Percentiles rank a stretch among this genome's conserved stretches.
Conservation (phyloP, 495 filamentous ascomycete genomes). For the Tuber umbilicatum region DNA sequence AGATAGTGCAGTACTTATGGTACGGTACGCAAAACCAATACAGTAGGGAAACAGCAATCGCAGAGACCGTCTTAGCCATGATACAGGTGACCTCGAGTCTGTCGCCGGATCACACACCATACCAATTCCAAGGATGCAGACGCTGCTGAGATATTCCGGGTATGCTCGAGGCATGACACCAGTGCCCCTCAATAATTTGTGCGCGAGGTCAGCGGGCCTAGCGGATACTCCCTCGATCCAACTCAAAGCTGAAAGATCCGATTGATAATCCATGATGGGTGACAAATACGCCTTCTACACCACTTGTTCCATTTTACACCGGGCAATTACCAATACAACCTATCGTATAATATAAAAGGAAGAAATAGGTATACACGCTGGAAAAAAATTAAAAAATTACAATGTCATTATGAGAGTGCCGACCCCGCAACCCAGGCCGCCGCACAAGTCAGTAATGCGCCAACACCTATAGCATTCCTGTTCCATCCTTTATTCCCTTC, state of each 20-base stretch:
- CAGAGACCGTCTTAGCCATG: too few species aligned
- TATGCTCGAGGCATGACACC: background rate
- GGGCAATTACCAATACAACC: background rate
- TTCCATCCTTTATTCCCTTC: slow-evolving; percentile 37
- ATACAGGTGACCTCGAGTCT: too few species aligned
- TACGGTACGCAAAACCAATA: too few species aligned
- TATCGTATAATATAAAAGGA: background rate
- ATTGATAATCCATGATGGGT: background rate
- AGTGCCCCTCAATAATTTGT: background rate
- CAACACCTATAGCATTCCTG: slow-evolving; percentile 37
- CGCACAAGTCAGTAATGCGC: slow-evolving; percentile 33
- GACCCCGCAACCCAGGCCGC: slow-evolving; percentile 41
- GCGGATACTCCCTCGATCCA: background rate
- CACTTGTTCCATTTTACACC: background rate
- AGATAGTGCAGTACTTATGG: too few species aligned
- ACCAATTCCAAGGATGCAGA: too few species aligned
- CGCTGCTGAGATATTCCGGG: background rate
- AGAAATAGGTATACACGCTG: slow-evolving; percentile 1
- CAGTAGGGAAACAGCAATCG: too few species aligned
- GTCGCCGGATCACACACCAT: too few species aligned
- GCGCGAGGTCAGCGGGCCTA: background rate
- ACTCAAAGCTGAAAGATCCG: background rate
- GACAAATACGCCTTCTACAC: background rate
- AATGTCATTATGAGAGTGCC: slow-evolving; percentile 18
- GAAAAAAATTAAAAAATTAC: background rate